Evolutionary conservation across 2,329 filamentous ascomycete species (phyloP), one percentile per base, ranked within the genome.

Genomic region (Mycosphaerelloides madeirae): DNA sequence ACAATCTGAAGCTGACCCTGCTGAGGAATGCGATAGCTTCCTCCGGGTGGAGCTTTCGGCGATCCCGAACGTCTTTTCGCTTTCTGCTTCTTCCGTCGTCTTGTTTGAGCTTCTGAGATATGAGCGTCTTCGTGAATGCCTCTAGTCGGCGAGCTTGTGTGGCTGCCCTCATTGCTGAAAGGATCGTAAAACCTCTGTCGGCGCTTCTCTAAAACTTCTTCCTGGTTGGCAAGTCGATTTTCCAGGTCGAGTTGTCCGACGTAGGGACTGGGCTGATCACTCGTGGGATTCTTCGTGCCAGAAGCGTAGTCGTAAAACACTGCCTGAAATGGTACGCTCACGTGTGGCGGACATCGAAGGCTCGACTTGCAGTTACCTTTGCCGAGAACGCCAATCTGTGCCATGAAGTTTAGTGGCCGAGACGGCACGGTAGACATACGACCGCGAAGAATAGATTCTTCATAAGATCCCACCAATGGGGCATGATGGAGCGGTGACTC

Each of bases 381-480:
- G 8, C 90, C 93, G 13, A 97, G 72, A 0, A 97, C 93, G 16
- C 93, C 93, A 45, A 98, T 96, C 62, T 97, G 89, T 20, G 93
- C 93, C 5, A 94, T 77, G 60, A 98, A 98, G 54, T 95, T 84
- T 5, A 98, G 72, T 5, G 93, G 91, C 54, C 87, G 90, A 1
- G 91, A 97, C 0, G 93, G 91, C 2, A 84, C 93, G 1, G 90
- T 96, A 20, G 93, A 97, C 93, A 98, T 98, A 50, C 93, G 81
- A 31, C 93, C 93, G 36, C 88, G 82, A 2, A 98, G 72, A 48
- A 98, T 96, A 20, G 89, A 96, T 68, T 98, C 93, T 67, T 98
- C 93, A 57, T 96, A 98, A 1, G 91, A 96, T 2, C 93, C 93
- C 2, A 97, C 91, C 85, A 98, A 94, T 3, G 90, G 90, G 7